Evolutionary conservation across 2,329 filamentous ascomycete genomes (phyloP).

Genomic region (Paraphaeosphaeria minitans): DNA sequence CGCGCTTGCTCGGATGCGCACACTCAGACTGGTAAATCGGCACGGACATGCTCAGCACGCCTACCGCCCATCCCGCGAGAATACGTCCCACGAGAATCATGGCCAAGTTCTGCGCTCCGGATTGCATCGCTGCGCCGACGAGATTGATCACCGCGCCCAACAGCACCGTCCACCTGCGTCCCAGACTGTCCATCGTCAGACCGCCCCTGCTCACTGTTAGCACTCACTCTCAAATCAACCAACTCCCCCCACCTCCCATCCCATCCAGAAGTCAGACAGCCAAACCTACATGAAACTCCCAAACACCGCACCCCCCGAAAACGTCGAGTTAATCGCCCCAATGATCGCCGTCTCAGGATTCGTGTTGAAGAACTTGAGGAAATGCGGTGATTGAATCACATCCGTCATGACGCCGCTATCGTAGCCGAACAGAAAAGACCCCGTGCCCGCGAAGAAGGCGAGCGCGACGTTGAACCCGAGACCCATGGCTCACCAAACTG

Average conservation of each 20-base stretch:
- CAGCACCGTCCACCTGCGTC: constrained; percentile 64
- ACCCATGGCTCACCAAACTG: constrained; percentile 40
- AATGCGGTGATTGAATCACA: constrained; percentile 62
- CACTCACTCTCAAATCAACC: background rate
- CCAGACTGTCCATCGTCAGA: constrained; percentile 65
- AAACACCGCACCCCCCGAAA: constrained; percentile 63
- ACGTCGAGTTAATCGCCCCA: constrained; percentile 68
- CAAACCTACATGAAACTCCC: constrained; percentile 54
- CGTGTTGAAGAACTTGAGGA: constrained; percentile 63
- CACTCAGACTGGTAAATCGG: constrained; percentile 69
- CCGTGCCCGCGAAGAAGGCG: constrained; percentile 51
- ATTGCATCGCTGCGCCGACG: constrained; percentile 64
- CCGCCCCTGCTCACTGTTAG: constrained; percentile 47
- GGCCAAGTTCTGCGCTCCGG: constrained; percentile 59
- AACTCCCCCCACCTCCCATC: too few relatives aligned
- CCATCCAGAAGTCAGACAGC: too few relatives aligned
- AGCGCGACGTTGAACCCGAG: constrained; percentile 50
- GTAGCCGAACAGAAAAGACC: constrained; percentile 52
- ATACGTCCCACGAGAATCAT: constrained; percentile 66
- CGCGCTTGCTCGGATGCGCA: constrained; percentile 63
- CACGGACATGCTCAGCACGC: constrained; percentile 63
- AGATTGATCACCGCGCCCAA: constrained; percentile 63
- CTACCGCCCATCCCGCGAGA: constrained; percentile 63
- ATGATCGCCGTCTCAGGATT: constrained; percentile 57
- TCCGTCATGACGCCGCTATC: constrained; percentile 51